phyloP scores from a whole-genome alignment of 805 yeast species.

The Metschnikowia cerradonensis region DNA sequence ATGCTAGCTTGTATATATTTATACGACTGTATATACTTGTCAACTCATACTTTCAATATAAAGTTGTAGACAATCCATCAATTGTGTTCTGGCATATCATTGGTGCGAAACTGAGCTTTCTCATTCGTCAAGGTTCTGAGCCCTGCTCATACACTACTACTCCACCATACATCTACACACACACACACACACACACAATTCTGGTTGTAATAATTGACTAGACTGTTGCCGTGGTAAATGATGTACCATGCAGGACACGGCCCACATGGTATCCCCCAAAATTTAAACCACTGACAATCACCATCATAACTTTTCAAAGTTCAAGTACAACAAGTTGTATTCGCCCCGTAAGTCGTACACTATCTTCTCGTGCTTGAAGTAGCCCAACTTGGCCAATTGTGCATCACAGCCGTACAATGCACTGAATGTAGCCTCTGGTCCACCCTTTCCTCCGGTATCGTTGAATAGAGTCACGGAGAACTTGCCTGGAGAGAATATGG shows the following conservation, averaged over 20 bases:
- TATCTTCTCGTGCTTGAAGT: constrained; percentile 61
- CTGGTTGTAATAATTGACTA: not conserved
- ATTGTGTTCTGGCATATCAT: not conserved
- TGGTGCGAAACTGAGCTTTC: not conserved
- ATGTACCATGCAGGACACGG: not conserved
- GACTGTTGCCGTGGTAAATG: not conserved
- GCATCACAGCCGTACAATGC: constrained; percentile 12
- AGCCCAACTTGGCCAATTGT: constrained; percentile 37
- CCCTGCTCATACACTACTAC: not conserved
- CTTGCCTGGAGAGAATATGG: constrained; percentile 68
- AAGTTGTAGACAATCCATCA: not conserved
- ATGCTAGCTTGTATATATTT: constrained; percentile 17
- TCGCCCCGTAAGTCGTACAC: constrained; percentile 67
- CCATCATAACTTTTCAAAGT: constrained; percentile 43
- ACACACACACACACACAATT: no score
- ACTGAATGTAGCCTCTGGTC: not conserved
- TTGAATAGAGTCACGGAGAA: constrained; percentile 52
- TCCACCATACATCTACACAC: no score
- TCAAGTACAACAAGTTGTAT: constrained; percentile 68
- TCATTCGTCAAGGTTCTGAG: not conserved
- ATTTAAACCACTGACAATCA: constrained; percentile 4
- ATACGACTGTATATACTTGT: constrained; percentile 13
- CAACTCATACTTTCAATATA: not conserved
- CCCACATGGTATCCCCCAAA: constrained; percentile 17
- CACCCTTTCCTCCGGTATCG: constrained; percentile 13